phyloP scores from a whole-genome alignment of 306 rosid genomes.

The Pyrus pyrifolia region DNA sequence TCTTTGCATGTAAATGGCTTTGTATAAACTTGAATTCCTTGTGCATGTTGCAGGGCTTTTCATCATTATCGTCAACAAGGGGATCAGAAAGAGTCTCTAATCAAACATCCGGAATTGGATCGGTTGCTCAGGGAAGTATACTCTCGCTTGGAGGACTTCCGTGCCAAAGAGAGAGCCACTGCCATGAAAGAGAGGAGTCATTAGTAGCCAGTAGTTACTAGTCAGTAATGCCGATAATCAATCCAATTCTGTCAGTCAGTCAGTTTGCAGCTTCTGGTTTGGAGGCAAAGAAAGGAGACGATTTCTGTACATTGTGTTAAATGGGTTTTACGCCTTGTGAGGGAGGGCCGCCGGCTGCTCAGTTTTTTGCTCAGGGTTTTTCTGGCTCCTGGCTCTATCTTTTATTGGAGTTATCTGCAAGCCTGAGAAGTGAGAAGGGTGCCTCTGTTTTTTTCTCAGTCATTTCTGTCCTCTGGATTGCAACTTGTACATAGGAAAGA shows the following conservation, averaged over 20 bases:
- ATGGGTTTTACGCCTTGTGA: constrained; percentile 28
- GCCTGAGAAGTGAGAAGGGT: constrained; percentile 30
- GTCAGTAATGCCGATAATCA: constrained; percentile 7
- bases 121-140: constrained; percentile 71
- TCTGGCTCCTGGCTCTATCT: constrained; percentile 21
- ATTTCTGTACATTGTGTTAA: constrained; percentile 32
- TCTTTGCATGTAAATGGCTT: not conserved
- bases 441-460: constrained; percentile 28
- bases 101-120: constrained; percentile 68
- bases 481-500: constrained; percentile 20
- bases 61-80: constrained; percentile 65
- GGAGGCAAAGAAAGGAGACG: constrained; percentile 43
- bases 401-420: constrained; percentile 40
- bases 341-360: constrained; percentile 38
- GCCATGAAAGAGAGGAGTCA: constrained; percentile 29
- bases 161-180: constrained; percentile 50
- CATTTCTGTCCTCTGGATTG: constrained; percentile 21
- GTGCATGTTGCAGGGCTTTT: constrained; percentile 74
- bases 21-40: not conserved
- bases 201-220: constrained; percentile 25
- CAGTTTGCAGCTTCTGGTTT: constrained; percentile 37
- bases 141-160: constrained; percentile 74
- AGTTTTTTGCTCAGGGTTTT: constrained; percentile 34
- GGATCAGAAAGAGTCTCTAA: constrained; percentile 43
- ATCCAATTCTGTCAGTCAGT: not conserved